A percentile compares a stretch with the other conserved stretches of the same genome.
Conservation (phyloP, 257 asterid genomes). For the Capsicum rhomboideum region DNA sequence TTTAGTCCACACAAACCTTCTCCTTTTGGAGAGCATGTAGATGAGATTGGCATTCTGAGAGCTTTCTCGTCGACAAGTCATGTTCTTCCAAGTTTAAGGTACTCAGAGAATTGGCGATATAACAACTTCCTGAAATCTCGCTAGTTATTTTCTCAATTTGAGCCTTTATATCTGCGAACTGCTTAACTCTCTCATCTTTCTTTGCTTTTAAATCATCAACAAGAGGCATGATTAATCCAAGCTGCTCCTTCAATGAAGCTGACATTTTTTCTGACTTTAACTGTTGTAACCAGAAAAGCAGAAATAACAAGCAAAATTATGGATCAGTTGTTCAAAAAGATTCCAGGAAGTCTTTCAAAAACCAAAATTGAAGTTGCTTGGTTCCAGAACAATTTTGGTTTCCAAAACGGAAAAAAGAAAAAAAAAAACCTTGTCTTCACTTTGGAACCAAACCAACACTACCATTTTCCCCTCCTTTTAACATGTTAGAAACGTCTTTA, state of each 20-base stretch:
- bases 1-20: conserved; percentile 42
- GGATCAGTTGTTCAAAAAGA: neutral
- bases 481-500: neutral
- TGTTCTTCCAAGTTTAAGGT: conserved; percentile 51
- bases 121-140: conserved; percentile 74
- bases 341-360: neutral
- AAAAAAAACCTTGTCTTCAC: neutral
- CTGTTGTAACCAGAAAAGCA: conserved; percentile 25
- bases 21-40: conserved; percentile 78
- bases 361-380: neutral
- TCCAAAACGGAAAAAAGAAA: neutral
- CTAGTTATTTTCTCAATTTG: conserved; percentile 74
- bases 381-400: neutral
- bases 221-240: conserved; percentile 60
- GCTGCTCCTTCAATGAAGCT: conserved; percentile 63
- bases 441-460: neutral
- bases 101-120: conserved; percentile 25
- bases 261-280: conserved; percentile 44
- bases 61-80: conserved; percentile 79
- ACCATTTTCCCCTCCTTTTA: neutral
- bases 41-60: conserved; percentile 61
- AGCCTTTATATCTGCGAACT: conserved; percentile 59
- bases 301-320: conserved; percentile 1
- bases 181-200: conserved; percentile 75
- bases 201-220: conserved; percentile 65